Evolutionary conservation across 179 eudicot species (phyloP).

Genomic region (Corrigiola litoralis): DNA sequence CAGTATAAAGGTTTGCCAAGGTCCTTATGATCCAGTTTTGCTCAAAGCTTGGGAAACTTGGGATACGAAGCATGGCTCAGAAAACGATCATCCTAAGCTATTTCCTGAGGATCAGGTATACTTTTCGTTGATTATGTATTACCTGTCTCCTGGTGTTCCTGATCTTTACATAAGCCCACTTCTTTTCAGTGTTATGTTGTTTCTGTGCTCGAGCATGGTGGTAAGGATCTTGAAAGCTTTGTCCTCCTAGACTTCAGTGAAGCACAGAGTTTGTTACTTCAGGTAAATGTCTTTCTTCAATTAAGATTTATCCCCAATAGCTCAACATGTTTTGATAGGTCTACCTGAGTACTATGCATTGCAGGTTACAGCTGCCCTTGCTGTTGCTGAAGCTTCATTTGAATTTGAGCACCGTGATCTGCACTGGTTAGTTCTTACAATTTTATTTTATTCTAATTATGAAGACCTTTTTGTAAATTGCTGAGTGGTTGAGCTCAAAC

Average conservation of each 20-base stretch:
- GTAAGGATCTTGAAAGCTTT: slow-evolving; percentile 89
- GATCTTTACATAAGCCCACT: slow-evolving; percentile 8
- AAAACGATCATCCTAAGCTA: slow-evolving; percentile 82
- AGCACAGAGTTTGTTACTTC: slow-evolving; percentile 81
- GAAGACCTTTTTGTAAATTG: not conserved
- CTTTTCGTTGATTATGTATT: not conserved
- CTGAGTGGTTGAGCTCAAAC: not conserved
- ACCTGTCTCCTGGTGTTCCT: not conserved
- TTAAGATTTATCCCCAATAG: not conserved
- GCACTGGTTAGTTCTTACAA: slow-evolving; percentile 61
- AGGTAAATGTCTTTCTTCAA: slow-evolving; percentile 36
- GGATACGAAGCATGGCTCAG: slow-evolving; percentile 76
- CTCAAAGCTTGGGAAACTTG: slow-evolving; percentile 87
- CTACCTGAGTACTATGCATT: slow-evolving; percentile 14
- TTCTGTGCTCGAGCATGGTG: slow-evolving; percentile 89
- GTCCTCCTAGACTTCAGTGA: slow-evolving; percentile 76
- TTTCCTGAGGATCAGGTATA: slow-evolving; percentile 79
- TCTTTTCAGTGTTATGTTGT: slow-evolving; percentile 66
- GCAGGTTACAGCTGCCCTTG: slow-evolving; percentile 85
- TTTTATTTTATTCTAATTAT: not conserved
- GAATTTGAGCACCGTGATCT: slow-evolving; percentile 96
- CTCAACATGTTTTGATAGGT: not conserved
- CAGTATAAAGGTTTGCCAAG: slow-evolving; percentile 86
- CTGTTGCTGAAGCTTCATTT: slow-evolving; percentile 92
- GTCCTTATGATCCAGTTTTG: slow-evolving; percentile 69